Percentiles rank a stretch among this genome's conserved stretches.
Evolutionary conservation across 345 rosid species (phyloP).

Genomic region (Boechera retrofracta): DNA sequence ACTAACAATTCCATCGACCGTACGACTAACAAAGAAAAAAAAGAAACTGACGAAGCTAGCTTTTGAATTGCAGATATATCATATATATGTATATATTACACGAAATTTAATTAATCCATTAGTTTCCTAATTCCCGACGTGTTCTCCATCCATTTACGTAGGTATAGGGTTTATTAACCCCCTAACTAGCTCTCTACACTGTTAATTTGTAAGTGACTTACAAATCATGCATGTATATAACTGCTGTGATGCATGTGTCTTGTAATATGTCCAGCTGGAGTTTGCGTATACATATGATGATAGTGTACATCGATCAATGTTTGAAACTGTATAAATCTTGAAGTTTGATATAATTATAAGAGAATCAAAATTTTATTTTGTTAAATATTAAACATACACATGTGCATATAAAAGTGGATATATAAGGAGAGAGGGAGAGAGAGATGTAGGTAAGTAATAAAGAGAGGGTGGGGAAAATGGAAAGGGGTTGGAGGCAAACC

Average conservation of each 20-base stretch:
- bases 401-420: conserved; percentile 7
- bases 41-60: neutral
- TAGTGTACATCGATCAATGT: neutral
- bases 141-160: conserved; percentile 1
- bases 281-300: neutral
- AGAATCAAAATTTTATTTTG: neutral
- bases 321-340: neutral
- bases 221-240: neutral
- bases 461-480: conserved; percentile 40
- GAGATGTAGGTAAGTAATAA: conserved; percentile 24
- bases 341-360: neutral
- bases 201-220: neutral
- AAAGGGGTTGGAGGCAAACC: conserved; percentile 47
- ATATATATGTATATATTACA: neutral
- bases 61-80: conserved; percentile 11
- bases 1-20: conserved; percentile 30
- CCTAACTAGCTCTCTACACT: neutral
- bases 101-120: neutral
- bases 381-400: neutral
- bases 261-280: neutral
- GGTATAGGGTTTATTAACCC: neutral
- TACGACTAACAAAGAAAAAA: conserved; percentile 28
- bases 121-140: neutral
- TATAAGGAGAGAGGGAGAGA: neutral
- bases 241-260: neutral